Evolutionary conservation across 73 alveolate species (phyloP), one percentile per base, ranked within the genome.

Genomic region (Paramecium pentaurelia): DNA sequence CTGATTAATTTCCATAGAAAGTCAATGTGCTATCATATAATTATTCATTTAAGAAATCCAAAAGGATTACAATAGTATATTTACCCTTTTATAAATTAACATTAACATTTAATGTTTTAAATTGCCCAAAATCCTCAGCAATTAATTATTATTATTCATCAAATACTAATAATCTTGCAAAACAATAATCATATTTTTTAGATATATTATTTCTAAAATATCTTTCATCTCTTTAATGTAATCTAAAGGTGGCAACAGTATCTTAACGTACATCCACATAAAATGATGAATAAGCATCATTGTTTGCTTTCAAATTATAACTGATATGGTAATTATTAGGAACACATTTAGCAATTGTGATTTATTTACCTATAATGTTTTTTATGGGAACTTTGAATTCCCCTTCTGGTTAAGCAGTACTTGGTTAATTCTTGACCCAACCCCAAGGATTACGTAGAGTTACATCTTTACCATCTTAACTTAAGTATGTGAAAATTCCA

Each of bases 381-480:
- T 75, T 75, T 5, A 75, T 14, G 0, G 58, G 58, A 25, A 75
- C 18, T 42, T 75, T 75, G 18, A 75, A 75, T 75, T 75, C 88
- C 2, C 88, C 88, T 36, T 75, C 88, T 16, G 58, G 37, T 75
- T 36, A 75, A n/a, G 58, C 14, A 38, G 16, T 38, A 3, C 16
- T 36, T 32, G 58, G 58, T 42, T 14, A 60, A 30, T 36, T 75
- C 8, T 34, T 12, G 12, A n/a, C 40, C 88, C 68, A 75, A 12
- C 88, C 88, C 88, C 88, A 75, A 32, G 88, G 88, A 20, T 75
- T 75, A 38, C 88, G 58, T 36, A 75, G 22, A 10, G 88, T 75
- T 12, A 75, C 37, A 36, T 38, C 36, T 5, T 75, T 75, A 12
- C 88, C 47, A 75, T 75, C 88, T 25, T 37, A 36, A 75, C 18